phyloP scores from a whole-genome alignment of 345 rosid genomes.

The Gossypium turneri region DNA sequence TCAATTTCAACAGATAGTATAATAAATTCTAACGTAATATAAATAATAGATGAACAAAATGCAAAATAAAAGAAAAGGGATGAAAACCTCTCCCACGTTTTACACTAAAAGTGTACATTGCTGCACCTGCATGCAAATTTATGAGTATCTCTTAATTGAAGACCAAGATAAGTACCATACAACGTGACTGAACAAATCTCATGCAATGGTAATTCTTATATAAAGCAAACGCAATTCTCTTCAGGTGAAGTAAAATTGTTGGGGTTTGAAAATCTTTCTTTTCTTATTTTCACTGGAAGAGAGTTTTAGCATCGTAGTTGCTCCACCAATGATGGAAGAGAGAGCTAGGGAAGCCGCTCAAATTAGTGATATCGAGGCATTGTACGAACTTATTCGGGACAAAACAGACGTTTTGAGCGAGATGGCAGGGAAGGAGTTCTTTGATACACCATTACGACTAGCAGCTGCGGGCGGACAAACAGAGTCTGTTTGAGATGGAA shows the following conservation, averaged over 20 bases:
- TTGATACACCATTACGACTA: constrained; percentile 11
- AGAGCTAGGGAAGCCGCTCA: neutral
- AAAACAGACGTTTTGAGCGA: neutral
- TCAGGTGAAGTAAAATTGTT: neutral
- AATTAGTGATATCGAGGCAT: neutral
- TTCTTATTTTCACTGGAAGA: neutral
- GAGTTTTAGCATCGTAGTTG: neutral
- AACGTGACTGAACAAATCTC: neutral
- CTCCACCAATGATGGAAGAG: neutral
- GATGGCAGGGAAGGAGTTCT: neutral
- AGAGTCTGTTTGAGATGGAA: neutral
- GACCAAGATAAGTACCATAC: neutral
- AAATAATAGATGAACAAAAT: too few relatives aligned
- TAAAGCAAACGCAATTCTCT: neutral
- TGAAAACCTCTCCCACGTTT: neutral
- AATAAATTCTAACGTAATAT: too few relatives aligned
- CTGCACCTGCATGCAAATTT: neutral
- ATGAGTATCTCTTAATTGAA: neutral
- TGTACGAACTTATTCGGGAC: neutral
- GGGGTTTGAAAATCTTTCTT: neutral
- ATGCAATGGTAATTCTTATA: neutral
- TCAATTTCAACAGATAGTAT: too few relatives aligned
- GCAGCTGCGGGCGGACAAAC: neutral
- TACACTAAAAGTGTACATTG: neutral
- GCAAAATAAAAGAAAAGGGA: neutral